Base-by-base conservation (phyloP, 202 grass and related monocot genomes). In the Schoenoplectus tabernaemontani region DNA sequence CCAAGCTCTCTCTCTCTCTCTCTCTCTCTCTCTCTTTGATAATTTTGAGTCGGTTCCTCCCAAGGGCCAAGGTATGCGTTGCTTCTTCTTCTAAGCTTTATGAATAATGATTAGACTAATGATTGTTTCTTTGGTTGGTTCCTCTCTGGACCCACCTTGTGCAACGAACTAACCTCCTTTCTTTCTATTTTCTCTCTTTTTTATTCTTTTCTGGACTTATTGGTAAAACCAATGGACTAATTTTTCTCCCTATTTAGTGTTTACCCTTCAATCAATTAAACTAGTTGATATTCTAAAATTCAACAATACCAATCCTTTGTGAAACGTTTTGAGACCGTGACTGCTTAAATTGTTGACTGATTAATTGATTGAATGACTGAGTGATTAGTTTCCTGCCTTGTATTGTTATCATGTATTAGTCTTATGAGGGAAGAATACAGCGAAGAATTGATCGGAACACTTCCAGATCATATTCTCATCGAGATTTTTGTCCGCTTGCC, bases 391-490 rank as follows among this genome's bases (percentile, higher is more conserved):
- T 26, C 3, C 12, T 48, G 26, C 1, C 9, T 50, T 50, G 51
- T 53, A n/a, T 50, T 17, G 4, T 42, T 26, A 46, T 70, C 66
- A 2, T 46, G 41, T 46, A 24, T 50, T 50, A 53, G 85, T 59
- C 67, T 84, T 77, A 92, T 98, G 95, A 83, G 84, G 82, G 83
- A 90, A 56, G 82, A 81, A 64, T 12, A 76, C 79, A 87, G 82
- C 65, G 83, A 86, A 36, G 81, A 83, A 47, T 58, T 75, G 33
- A 90, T 98, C 65, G 85, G 81, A 67, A 87, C 51, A 46, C 89
- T 98, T 68, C 91, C 91, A 22, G 96, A 98, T 83, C 91, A 98
- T 86, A 87, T 95, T 57, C 83, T 92, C 51, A 48, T 95, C 78
- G 96, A 95, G 65, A 87, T 98, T 87, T 89, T 98, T 34, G 80